Conservation (phyloP, 2,329 filamentous ascomycete species). For the Chaetomium globosum region DNA sequence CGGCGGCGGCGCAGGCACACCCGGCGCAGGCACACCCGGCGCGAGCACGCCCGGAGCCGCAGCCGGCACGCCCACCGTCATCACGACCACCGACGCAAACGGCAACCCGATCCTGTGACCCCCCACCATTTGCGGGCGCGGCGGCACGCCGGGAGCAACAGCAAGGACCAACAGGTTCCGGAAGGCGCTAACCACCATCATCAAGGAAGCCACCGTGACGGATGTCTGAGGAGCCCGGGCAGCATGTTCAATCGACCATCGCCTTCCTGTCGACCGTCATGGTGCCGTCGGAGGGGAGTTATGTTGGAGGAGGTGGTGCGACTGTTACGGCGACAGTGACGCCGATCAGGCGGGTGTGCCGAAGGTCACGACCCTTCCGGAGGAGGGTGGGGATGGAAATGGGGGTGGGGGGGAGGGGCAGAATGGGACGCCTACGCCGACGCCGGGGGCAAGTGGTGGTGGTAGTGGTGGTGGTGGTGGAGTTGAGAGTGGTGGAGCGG, state of each 20-base stretch:
- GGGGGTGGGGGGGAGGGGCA: neutral
- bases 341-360: conserved; percentile 17
- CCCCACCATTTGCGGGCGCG: too few relatives aligned
- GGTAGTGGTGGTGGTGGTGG: too few relatives aligned
- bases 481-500: neutral
- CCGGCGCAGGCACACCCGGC: neutral
- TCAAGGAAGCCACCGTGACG: conserved; percentile 26
- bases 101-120: conserved; percentile 21
- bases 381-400: neutral
- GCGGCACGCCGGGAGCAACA: too few relatives aligned
- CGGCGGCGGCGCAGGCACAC: neutral
- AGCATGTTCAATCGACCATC: conserved; percentile 20
- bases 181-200: conserved; percentile 22
- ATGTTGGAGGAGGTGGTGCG: neutral
- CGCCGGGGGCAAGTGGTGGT: neutral
- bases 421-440: neutral
- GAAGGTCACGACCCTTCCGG: conserved; percentile 8
- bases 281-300: conserved; percentile 10
- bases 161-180: neutral
- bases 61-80: neutral
- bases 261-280: conserved; percentile 23
- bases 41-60: neutral
- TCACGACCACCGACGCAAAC: conserved; percentile 6
- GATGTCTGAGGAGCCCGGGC: conserved; percentile 15
- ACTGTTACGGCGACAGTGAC: conserved; percentile 29